Base-by-base conservation (phyloP, 2,329 filamentous ascomycete species). In the Paecilomyces formosus region DNA sequence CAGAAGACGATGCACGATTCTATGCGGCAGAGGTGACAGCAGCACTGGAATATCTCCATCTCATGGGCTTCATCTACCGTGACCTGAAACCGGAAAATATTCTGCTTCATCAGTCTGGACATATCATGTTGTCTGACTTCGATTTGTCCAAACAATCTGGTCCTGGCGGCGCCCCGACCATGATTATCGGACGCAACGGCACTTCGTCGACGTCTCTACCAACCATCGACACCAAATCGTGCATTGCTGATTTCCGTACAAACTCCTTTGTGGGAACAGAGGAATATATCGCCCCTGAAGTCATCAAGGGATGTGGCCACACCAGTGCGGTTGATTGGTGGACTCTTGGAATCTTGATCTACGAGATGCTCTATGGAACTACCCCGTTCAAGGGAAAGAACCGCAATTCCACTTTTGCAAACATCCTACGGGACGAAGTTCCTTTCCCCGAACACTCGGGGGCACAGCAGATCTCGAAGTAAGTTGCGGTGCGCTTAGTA, bases 351-450 rank as follows among this genome's bases (percentile, higher is more conserved):
- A 97, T 99, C 65, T 78, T 99, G 70, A 92, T 99, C 58, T 99
- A 97, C 74, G 94, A 99, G 76, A 99, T 99, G 94, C 82, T 99
- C 35, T 99, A 93, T 77, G 94, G 94, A 57, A 99, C 93, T 0
- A 99, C 94, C 0, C 94, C 94, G 1, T 99, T 99, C 83, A 99
- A 99, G 80, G 94, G 94, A 66, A 97, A 99, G 84, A 99, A 97
- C 76, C 86, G 94, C 45, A 99, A 97, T 68, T 92, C 92, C 13
- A 99, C 94, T 0, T 99, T 99, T 78, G 93, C 92, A 61, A 99
- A 97, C 72, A 99, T 99, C 65, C 76, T 99, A 62, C 83, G 92
- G 56, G 94, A 99, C 73, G 94, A 99, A 64, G 94, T 97, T 61
- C 90, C 90, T 5, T 99, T 99, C 76, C 92, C 94, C 0, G 94